A percentile compares a stretch with the other conserved stretches of the same genome.
Evolutionary conservation across 805 yeast species (phyloP).

Genomic region (Maudiozyma turicensis): DNA sequence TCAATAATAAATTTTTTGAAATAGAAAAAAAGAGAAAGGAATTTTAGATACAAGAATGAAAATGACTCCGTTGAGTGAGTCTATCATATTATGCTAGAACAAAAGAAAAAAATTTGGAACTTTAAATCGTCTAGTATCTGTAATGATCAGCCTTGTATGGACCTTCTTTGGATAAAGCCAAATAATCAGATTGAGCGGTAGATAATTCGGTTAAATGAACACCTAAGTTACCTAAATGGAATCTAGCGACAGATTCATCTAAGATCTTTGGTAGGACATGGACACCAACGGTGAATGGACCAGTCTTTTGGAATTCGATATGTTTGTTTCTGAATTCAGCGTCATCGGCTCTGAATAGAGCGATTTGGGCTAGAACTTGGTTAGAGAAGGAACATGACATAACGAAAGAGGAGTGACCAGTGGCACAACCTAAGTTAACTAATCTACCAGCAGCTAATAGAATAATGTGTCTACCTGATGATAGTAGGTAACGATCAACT

Average conservation of each 20-base stretch:
- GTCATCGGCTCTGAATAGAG: constrained; percentile 85
- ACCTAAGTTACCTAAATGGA: constrained; percentile 91
- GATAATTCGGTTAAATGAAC: constrained; percentile 74
- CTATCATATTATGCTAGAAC: neutral
- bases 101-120: neutral
- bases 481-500: constrained; percentile 92
- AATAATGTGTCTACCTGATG: constrained; percentile 86
- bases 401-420: constrained; percentile 98
- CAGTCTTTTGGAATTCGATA: constrained; percentile 88
- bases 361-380: constrained; percentile 98
- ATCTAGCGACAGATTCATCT: constrained; percentile 97
- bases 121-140: constrained; percentile 63
- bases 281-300: constrained; percentile 85
- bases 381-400: constrained; percentile 99
- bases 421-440: constrained; percentile 98
- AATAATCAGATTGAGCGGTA: constrained; percentile 82
- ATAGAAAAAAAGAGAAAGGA: neutral
- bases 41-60: neutral
- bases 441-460: constrained; percentile 98
- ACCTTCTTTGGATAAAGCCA: constrained; percentile 85
- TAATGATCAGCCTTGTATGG: constrained; percentile 97
- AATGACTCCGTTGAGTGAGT: constrained; percentile 1
- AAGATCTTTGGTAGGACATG: constrained; percentile 95
- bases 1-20: neutral
- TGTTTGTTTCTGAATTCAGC: constrained; percentile 64